Base-by-base conservation (phyloP, 352 stramenopile species). In the Phytophthora kernoviae region DNA sequence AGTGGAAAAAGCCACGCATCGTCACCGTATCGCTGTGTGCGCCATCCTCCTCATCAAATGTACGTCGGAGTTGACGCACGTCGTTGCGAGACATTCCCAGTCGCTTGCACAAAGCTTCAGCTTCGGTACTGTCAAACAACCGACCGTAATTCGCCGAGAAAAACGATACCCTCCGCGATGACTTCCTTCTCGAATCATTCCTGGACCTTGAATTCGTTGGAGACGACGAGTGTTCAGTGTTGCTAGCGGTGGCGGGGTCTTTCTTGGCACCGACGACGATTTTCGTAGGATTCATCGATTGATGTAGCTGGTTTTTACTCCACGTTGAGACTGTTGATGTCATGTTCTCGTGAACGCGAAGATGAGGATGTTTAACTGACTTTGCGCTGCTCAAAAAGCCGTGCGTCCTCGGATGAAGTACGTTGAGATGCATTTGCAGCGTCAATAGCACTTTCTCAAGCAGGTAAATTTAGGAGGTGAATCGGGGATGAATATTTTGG, bases 1-100 rank as follows among this genome's bases (percentile, higher is more conserved):
- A 54, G 47, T 75, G 82, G 54, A 88, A 88, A 56, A 88, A 82
- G 11, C 60, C 51, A 2, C 66, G 55, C 18, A 79, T 52, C 18
- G 69, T 84, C 36, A 81, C 75, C 0, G 55, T 66, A 39, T 81
- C 68, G 21, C 68, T 79, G 34, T 54, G 22, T 15, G 43, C 51
- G 0, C 47, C 54, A 49, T 84, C 70, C 37, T 80, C 73, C 17
- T 75, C 67, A 20, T 76, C 70, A 37, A 82, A 84, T 15, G 73
- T 62, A 6, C 57, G 70, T 5, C 62, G 62, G 14, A 84, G 54
- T 4, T 65, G 44, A 20, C 52, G 66, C 9, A 84, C 51, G 30
- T 84, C 70, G 11, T 63, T 54, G 1, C 33, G 49, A 8, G 43
- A 48, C 67, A 84, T 77, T 22, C 63, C 73, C 4, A 84, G 49